Base-by-base conservation (phyloP, 805 yeast genomes). In the Saccharomycopsis sp. region DNA sequence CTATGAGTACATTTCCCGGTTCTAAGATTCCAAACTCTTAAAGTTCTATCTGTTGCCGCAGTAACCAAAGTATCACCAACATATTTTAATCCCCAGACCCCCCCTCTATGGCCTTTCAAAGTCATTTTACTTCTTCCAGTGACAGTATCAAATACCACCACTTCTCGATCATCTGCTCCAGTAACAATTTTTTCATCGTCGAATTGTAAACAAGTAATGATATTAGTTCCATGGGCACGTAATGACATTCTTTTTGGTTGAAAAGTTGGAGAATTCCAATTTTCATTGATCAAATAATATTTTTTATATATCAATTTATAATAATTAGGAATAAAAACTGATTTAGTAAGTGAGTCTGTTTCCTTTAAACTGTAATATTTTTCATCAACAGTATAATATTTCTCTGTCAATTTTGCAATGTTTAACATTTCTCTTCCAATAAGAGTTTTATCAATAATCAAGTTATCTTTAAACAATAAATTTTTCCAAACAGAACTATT, bases 41-140 rank as follows among this genome's bases (percentile, higher is more conserved):
- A 94, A 0, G 95, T 79, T 50, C 96, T 72, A 60, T 92, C 98
- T 0, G 96, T 89, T 2, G 95, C 81, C 0, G 97, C 98, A 45
- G 94, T 82, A 1, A 89, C 95, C 34, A 92, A 66, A 6, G 87
- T 85, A 52, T 79, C 76, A 18, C 84, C 87, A 40, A 73, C 67
- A 55, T 87, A 88, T 59, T 89, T 86, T 56, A 92, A 68, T 1
- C 98, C 97, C 98, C 98, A 92, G 4, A 92, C 98, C 30, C 98
- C 98, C 34, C 98, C 98, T 40, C 82, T 94, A 55, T 92, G 98
- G 5, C 96, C 96, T 32, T 69, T 66, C 33, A 92, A 66, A 4
- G 76, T 76, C 31, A 70, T 64, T 6, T 77, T 52, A 38, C 79
- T 64, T 31, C 63, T 62, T 4, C 96, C 96, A 1, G 82, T 74